These are phyloP conservation scores for Globisporangium alternatum DNA, from an alignment of 352 stramenopile genomes.

Conservation along the genomic window DNA sequence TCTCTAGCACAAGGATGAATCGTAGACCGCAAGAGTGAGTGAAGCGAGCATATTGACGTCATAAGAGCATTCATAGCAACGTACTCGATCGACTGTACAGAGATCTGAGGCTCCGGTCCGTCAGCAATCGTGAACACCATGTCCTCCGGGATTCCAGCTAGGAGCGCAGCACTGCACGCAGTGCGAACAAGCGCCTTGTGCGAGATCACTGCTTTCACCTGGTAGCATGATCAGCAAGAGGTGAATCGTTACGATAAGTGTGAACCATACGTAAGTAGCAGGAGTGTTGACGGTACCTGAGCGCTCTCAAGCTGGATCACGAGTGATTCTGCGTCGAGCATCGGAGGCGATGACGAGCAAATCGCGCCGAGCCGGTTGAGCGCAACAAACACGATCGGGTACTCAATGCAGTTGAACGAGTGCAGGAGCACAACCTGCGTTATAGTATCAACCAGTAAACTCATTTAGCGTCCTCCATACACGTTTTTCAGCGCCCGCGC, in stretches of 20 bases:
- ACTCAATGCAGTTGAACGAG: conserved; percentile 59
- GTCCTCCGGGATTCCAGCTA: conserved; percentile 3
- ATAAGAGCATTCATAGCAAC: conserved; percentile 8
- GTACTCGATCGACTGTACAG: conserved; percentile 31
- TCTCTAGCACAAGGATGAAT: conserved; percentile 23
- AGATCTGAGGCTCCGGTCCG: not conserved
- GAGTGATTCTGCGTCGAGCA: conserved; percentile 38
- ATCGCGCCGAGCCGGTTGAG: conserved; percentile 37
- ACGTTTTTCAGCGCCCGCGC: no score
- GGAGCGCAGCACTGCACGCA: conserved; percentile 23
- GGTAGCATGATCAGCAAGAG: no score
- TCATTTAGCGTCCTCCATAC: not conserved
- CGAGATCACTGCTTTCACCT: conserved; percentile 31
- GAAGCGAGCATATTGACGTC: not conserved
- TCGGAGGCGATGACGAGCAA: conserved; percentile 34
- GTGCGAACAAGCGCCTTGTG: conserved; percentile 27
- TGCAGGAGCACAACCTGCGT: conserved; percentile 41
- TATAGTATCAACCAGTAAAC: not conserved
- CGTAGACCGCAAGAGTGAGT: not conserved
- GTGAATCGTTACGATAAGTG: not conserved
- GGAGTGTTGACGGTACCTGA: conserved; percentile 19
- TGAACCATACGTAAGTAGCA: conserved; percentile 35
- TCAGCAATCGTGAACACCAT: conserved; percentile 31
- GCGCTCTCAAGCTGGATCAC: conserved; percentile 31
- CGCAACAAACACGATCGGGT: conserved; percentile 39